phyloP scores from a whole-genome alignment of 371 early-diverging fungal genomes.

The Mortierella sp. region DNA sequence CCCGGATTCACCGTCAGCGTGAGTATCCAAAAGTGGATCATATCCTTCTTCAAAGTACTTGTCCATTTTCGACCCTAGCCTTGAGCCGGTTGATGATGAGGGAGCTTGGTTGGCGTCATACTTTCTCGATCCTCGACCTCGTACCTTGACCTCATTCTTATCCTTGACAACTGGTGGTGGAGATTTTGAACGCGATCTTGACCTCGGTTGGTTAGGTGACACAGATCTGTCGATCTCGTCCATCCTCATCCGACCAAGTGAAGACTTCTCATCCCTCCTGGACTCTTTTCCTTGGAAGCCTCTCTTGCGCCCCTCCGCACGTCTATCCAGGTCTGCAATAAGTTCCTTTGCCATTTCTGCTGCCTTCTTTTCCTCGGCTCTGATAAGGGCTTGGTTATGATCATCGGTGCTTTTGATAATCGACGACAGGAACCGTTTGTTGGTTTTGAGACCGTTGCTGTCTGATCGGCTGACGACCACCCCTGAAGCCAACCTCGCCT shows the following conservation, averaged over 20 bases:
- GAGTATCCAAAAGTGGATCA: conserved; percentile 73
- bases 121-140: conserved; percentile 27
- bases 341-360: conserved; percentile 36
- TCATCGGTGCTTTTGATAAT: conserved; percentile 76
- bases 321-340: conserved; percentile 34
- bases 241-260: conserved; percentile 21
- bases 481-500: conserved; percentile 24
- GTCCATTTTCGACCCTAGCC: conserved; percentile 70
- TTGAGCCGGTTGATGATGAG: conserved; percentile 16
- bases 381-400: conserved; percentile 76
- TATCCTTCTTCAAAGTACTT: conserved; percentile 76
- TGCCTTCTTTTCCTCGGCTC: conserved; percentile 60
- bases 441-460: conserved; percentile 65
- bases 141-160: conserved; percentile 1
- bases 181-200: conserved; percentile 18
- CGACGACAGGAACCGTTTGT: conserved; percentile 76
- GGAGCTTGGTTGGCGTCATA: conserved; percentile 2
- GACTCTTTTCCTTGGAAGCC: conserved; percentile 48
- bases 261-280: conserved; percentile 5
- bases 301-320: conserved; percentile 14
- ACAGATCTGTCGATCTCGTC: conserved; percentile 20
- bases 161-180: background rate
- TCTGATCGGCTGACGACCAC: conserved; percentile 31
- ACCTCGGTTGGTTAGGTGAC: background rate
- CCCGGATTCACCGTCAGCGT: conserved; percentile 58